These are phyloP conservation scores for Mercurialis annua DNA, from an alignment of 345 rosid species.

Conservation along the genomic window DNA sequence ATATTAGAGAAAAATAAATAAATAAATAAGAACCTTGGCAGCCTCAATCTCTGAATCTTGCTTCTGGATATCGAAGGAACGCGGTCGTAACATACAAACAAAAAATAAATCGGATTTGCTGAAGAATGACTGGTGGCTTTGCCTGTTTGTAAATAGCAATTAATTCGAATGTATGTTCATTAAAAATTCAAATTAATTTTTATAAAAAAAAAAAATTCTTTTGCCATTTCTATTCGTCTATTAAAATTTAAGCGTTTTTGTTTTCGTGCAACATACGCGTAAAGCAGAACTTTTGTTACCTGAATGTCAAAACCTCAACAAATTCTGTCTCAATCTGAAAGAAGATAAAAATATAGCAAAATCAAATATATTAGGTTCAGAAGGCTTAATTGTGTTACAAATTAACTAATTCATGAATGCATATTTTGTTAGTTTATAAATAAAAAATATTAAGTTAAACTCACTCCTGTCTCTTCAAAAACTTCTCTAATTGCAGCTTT, in stretches of 20 bases:
- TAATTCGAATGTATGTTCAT: too few species aligned
- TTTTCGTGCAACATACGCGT: too few species aligned
- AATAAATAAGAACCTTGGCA: slow-evolving; percentile 40
- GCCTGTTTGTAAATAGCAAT: slow-evolving; percentile 31
- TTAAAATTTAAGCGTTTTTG: too few species aligned
- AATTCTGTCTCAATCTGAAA: slow-evolving; percentile 57
- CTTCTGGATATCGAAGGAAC: slow-evolving; percentile 36
- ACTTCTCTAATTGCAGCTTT: slow-evolving; percentile 62
- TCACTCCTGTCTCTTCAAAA: slow-evolving; percentile 75
- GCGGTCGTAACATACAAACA: slow-evolving; percentile 47
- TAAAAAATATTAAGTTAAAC: slow-evolving; percentile 18
- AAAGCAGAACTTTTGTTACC: too few species aligned
- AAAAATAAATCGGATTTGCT: slow-evolving; percentile 55
- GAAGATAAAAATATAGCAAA: slow-evolving; percentile 4
- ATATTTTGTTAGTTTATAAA: too few species aligned
- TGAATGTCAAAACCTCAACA: slow-evolving; percentile 55
- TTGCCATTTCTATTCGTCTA: too few species aligned
- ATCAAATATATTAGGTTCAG: too few species aligned
- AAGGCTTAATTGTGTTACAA: too few species aligned
- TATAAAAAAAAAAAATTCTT: too few species aligned
- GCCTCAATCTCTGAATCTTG: slow-evolving; percentile 54
- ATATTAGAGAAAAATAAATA: not conserved
- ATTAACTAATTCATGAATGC: too few species aligned
- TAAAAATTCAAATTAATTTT: too few species aligned
- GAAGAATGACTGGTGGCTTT: slow-evolving; percentile 50